Conservation (phyloP, 345 rosid species). For the Fremontodendron californicum region DNA sequence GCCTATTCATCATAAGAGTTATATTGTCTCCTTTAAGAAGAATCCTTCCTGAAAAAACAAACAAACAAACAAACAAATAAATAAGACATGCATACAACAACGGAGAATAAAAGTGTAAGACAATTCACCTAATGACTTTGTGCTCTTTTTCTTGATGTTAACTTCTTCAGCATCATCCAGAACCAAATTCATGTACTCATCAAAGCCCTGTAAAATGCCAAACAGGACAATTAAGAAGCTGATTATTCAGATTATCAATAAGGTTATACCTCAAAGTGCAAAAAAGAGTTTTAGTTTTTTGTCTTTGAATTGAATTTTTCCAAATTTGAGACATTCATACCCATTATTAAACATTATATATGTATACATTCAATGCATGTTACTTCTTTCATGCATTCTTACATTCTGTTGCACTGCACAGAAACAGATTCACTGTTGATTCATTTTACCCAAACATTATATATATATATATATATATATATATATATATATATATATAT, state of each 20-base stretch:
- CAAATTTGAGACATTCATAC: background rate
- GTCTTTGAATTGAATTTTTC: background rate
- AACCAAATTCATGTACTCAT: conserved; percentile 95
- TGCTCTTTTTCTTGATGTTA: conserved; percentile 75
- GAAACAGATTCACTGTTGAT: background rate
- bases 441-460: background rate
- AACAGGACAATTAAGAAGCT: background rate
- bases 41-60: conserved; percentile 59
- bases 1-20: conserved; percentile 88
- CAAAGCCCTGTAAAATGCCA: conserved; percentile 56
- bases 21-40: conserved; percentile 88
- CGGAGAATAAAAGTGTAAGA: background rate
- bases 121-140: conserved; percentile 61
- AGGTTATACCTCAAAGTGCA: background rate
- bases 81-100: background rate
- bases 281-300: background rate
- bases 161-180: too few relatives aligned
- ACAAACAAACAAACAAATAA: too few relatives aligned
- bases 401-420: background rate
- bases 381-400: background rate
- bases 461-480: too few relatives aligned
- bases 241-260: background rate
- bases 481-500: too few relatives aligned
- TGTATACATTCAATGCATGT: background rate
- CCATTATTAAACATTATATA: background rate